Evolutionary conservation across 306 rosid species (phyloP), one percentile per base, ranked within the genome.

Genomic region (Myrica gale): DNA sequence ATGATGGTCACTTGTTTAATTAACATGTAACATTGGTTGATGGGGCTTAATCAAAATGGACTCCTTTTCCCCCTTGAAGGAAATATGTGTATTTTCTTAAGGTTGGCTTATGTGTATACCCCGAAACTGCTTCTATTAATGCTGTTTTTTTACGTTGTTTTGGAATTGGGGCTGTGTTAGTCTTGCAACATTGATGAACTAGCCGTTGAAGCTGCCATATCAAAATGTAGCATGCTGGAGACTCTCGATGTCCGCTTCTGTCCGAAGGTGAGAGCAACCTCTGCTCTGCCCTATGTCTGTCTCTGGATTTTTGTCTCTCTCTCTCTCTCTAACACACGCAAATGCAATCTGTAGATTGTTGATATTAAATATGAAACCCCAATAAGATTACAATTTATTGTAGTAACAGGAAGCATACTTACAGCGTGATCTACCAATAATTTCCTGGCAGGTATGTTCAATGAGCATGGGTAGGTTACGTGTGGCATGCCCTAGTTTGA

Each of bases 191-290:
- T 91, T 48, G 91, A 88, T 42, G 97, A 87, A 82, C 92, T 81
- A 75, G 91, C 87, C 11, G 91, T 96, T 55, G 99, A 89, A 75
- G 88, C 92, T 80, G 99, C 99, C 45, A 86, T 88, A 84, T 82
- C 91, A 12, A 92, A 87, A 72, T 96, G 99, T 81, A 79, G 86
- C 74, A 81, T 88, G 94, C 91, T 96, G 77, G 99, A 96, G 86
- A 96, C 98, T n/a, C 93, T 96, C 43, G 99, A 96, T 74, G 94
- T 96, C 67, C 98, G 99, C 83, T 87, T 85, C 71, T 96, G 99
- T 90, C 99, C 88, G 0, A 96, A 91, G 96, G 99, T 90, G 23
- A 71, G 85, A 63, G 12, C 72, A 53, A 69, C 42, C 61, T 47
- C 48, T 46, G 42, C 21, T 5, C 56, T 17, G 32, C 71, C 66